Conservation (phyloP, 2,329 filamentous ascomycete genomes). For the Reticulascus tulasneorum region DNA sequence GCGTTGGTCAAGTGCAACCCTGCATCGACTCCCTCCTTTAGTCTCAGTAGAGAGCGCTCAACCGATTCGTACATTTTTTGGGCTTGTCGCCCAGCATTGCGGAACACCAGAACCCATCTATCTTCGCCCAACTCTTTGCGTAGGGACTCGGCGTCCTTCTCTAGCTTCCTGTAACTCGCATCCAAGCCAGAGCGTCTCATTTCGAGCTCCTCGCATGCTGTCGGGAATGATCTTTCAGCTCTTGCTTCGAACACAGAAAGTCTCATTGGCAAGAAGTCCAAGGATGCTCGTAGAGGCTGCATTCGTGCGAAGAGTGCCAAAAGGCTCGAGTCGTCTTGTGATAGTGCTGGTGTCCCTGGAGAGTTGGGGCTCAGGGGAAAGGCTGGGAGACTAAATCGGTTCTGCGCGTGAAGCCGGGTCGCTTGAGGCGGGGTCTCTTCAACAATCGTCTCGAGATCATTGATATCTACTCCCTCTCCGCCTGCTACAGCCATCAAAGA, state of each 20-base stretch:
- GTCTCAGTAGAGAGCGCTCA: constrained; percentile 76
- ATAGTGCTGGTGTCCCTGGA: constrained; percentile 52
- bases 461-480: constrained; percentile 72
- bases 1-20: constrained; percentile 71
- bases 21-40: constrained; percentile 74
- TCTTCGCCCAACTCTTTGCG: constrained; percentile 91
- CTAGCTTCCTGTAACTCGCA: constrained; percentile 80
- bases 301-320: constrained; percentile 90
- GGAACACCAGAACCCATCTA: constrained; percentile 92
- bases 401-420: constrained; percentile 50
- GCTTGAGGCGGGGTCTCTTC: constrained; percentile 69
- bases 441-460: constrained; percentile 87
- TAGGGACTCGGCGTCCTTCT: constrained; percentile 84
- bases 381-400: constrained; percentile 64
- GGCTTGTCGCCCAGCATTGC: constrained; percentile 85
- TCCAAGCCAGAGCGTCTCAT: constrained; percentile 72
- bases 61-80: constrained; percentile 97
- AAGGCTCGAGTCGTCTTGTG: constrained; percentile 81
- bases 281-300: constrained; percentile 86
- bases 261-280: constrained; percentile 95
- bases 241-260: constrained; percentile 79
- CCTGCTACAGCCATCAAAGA: constrained; percentile 59
- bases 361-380: constrained; percentile 61
- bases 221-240: constrained; percentile 77
- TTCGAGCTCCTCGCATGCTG: constrained; percentile 84